These are phyloP conservation scores for Xerocomus brunneocitrinus DNA, from an alignment of 768 basidiomycete species.

Conservation along the genomic window DNA sequence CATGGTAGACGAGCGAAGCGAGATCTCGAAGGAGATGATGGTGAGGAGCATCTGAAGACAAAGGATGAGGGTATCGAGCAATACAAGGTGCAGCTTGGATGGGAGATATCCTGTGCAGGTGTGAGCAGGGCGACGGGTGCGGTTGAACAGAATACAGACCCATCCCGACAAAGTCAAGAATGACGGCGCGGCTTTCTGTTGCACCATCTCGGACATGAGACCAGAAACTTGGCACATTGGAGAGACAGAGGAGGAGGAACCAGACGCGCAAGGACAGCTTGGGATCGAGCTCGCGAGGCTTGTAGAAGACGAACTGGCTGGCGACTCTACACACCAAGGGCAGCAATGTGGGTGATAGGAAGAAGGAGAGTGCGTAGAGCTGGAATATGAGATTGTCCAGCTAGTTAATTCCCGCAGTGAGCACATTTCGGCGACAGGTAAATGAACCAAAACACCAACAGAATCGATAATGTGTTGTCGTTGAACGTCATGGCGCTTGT, in stretches of 20 bases:
- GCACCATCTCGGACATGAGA: slow-evolving; percentile 51
- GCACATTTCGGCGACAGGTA: slow-evolving; percentile 5
- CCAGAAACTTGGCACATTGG: slow-evolving; percentile 61
- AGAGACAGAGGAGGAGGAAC: slow-evolving; percentile 51
- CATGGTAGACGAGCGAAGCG: slow-evolving; percentile 35
- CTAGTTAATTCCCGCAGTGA: slow-evolving; percentile 33
- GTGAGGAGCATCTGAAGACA: slow-evolving; percentile 62
- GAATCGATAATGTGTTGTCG: slow-evolving; percentile 67
- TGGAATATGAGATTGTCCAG: slow-evolving; percentile 70
- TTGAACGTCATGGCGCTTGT: slow-evolving; percentile 59
- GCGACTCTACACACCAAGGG: slow-evolving; percentile 41
- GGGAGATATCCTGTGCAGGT: slow-evolving; percentile 47
- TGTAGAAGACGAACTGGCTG: slow-evolving; percentile 61
- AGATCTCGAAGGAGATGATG: slow-evolving; percentile 65
- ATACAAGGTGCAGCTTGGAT: slow-evolving; percentile 61
- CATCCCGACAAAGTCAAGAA: slow-evolving; percentile 78
- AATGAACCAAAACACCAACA: slow-evolving; percentile 35
- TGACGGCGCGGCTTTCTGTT: slow-evolving; percentile 53
- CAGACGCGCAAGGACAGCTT: slow-evolving; percentile 66
- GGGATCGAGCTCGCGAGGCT: slow-evolving; percentile 63
- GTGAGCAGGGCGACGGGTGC: slow-evolving; percentile 8
- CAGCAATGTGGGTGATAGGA: slow-evolving; percentile 62
- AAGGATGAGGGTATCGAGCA: slow-evolving; percentile 65
- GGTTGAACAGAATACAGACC: slow-evolving; percentile 40
- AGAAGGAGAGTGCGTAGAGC: slow-evolving; percentile 70